Percentiles rank a stretch among this genome's conserved stretches.
Conservation (phyloP, 163 green algal species). For the Scenedesmus sp. region DNA sequence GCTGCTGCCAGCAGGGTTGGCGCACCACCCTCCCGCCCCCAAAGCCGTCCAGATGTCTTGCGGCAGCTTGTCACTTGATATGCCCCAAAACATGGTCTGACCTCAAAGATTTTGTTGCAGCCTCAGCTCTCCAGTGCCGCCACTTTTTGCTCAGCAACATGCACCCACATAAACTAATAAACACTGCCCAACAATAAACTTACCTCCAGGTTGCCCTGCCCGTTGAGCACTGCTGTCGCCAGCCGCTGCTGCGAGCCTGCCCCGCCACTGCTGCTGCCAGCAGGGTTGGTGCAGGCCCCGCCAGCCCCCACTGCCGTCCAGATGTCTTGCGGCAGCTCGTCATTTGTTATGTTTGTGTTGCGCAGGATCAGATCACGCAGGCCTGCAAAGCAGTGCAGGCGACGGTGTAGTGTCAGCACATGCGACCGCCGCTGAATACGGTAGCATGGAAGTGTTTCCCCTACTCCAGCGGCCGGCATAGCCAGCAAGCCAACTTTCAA, state of each 20-base stretch:
- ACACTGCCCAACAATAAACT: background rate
- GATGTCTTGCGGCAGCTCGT: conserved; percentile 49
- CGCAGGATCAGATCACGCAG: conserved; percentile 55
- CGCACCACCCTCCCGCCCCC: no score
- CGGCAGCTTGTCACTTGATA: background rate
- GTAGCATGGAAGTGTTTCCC: no score
- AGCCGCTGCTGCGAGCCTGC: background rate
- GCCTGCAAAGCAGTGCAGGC: background rate
- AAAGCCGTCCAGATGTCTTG: no score
- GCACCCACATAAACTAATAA: no score
- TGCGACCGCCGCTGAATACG: no score
- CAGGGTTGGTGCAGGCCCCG: background rate
- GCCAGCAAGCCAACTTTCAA: no score
- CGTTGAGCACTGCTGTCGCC: background rate
- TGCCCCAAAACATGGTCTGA: background rate
- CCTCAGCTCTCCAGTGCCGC: background rate
- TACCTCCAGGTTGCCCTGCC: background rate
- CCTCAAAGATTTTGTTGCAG: background rate
- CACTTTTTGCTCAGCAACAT: no score
- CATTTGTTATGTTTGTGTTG: conserved; percentile 51
- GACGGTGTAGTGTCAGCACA: background rate
- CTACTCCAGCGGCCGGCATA: no score
- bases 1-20: background rate
- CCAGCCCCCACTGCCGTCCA: conserved; percentile 6
- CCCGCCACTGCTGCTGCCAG: background rate